Evolutionary conservation across 2,329 filamentous ascomycete species (phyloP).

Genomic region (Pseudocercospora vitis): DNA sequence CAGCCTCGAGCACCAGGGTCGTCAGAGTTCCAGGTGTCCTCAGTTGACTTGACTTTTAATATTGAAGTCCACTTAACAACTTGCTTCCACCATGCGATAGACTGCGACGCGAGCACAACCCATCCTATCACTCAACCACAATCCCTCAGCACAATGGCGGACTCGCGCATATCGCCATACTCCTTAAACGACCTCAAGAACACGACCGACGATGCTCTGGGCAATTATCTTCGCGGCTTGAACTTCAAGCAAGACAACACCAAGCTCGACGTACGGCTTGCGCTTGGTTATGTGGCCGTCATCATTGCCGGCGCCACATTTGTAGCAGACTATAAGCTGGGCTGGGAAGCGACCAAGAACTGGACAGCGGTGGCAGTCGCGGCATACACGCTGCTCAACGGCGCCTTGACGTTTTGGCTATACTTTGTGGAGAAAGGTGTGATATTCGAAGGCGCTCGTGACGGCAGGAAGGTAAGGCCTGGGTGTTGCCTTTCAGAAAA

Average conservation of each 20-base stretch:
- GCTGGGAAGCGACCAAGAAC: conserved; percentile 81
- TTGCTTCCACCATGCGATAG: conserved; percentile 10
- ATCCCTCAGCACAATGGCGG: conserved; percentile 31
- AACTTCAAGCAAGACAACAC: conserved; percentile 79
- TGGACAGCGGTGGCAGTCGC: conserved; percentile 78
- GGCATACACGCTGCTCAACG: conserved; percentile 77
- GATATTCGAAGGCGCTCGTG: conserved; percentile 74
- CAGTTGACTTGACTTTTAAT: no score
- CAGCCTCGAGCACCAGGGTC: background rate
- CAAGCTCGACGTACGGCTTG: conserved; percentile 78
- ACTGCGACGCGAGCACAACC: background rate
- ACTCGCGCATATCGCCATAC: conserved; percentile 39
- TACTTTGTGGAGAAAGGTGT: conserved; percentile 77
- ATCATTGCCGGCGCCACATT: conserved; percentile 79
- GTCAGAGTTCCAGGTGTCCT: background rate
- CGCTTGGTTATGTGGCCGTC: conserved; percentile 80
- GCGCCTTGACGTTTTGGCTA: conserved; percentile 78
- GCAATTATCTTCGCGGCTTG: conserved; percentile 88
- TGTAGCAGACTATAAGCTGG: conserved; percentile 85
- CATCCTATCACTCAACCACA: background rate
- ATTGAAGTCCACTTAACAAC: no score
- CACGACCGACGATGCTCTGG: conserved; percentile 90
- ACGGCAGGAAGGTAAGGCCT: conserved; percentile 63
- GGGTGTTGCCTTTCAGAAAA: no score
- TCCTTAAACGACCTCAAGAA: conserved; percentile 80